Base-by-base conservation (phyloP, 148 eudicot genomes). In the Rhododendron henanense region DNA sequence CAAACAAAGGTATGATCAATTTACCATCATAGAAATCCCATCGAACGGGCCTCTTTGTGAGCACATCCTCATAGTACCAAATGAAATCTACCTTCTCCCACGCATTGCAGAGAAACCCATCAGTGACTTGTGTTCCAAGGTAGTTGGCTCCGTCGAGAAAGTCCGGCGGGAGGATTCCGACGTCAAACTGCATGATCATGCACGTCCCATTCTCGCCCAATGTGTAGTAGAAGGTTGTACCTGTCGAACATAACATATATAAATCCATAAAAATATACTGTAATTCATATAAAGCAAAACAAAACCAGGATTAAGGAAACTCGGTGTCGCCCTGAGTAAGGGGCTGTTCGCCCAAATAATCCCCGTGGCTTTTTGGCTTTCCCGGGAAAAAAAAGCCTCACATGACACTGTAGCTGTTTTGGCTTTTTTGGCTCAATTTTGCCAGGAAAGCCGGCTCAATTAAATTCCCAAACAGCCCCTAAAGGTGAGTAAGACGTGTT, bases 81-180 rank as follows among this genome's bases (percentile, higher is more conserved):
- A 91, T 91, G 79, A 90, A 90, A 69, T 89, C 91, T 13, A 87
- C 88, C 83, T 91, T 91, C 71, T 88, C 90, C 92, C 92, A 91
- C 31, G 87, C 90, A 84, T 91, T 87, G n/a, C 93, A 91, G 10
- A 90, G 84, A 78, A 91, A 88, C 23, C 93, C 93, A 83, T 91
- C 93, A 1, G 83, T 87, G 13, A 50, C 51, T 16, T 10, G 71
- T 19, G 85, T 89, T 11, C 93, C 93, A 8, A 90, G 79, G 59
- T 90, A 91, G 9, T 61, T 67, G 1, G 89, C 93, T 1, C 90
- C 93, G 6, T 88, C 89, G 21, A 91, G 90, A 84, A 88, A 91
- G 85, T 91, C 85, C 3, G 91, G 93, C 77, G 90, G 44, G 18
- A 80, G 85, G 47, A 91, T 86, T 33, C 93, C 93, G 1, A 91